Conservation (phyloP, 768 basidiomycete species). For the Phylloporus sp. region DNA sequence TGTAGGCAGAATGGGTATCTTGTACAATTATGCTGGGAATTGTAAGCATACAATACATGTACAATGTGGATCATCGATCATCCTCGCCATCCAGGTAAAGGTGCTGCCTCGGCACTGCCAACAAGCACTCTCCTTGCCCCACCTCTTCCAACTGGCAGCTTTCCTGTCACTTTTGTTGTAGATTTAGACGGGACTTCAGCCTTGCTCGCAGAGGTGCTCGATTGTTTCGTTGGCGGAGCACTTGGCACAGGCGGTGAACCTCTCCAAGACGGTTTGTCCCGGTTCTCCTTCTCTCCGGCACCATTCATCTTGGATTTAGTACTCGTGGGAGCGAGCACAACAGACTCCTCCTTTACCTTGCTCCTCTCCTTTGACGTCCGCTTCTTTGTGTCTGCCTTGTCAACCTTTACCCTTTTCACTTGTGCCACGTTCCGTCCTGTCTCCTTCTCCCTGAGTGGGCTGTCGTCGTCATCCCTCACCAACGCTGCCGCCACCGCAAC, state of each 20-base stretch:
- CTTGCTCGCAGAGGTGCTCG: conserved; percentile 7
- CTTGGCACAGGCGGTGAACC: conserved; percentile 21
- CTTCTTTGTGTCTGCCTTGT: conserved; percentile 21
- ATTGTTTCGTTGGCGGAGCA: conserved; percentile 18
- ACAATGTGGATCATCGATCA: conserved; percentile 20
- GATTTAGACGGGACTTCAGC: conserved; percentile 10
- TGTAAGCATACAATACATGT: conserved; percentile 13
- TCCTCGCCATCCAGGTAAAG: conserved; percentile 47
- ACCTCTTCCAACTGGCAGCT: conserved; percentile 36
- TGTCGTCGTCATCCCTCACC: conserved; percentile 45
- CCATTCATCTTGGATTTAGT: conserved; percentile 33
- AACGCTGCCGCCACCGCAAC: conserved; percentile 2
- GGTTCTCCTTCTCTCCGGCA: conserved; percentile 34
- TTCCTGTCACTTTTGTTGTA: conserved; percentile 19
- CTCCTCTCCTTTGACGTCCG: conserved; percentile 38
- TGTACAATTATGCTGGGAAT: conserved; percentile 19
- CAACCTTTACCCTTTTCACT: conserved; percentile 6
- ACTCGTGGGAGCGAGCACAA: conserved; percentile 6
- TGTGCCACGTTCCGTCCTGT: conserved; percentile 29
- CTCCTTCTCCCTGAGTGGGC: conserved; percentile 53
- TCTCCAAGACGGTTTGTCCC: conserved; percentile 32
- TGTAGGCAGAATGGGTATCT: conserved; percentile 13
- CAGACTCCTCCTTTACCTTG: conserved; percentile 32
- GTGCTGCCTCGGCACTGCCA: conserved; percentile 62
- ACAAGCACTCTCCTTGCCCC: conserved; percentile 65